A percentile compares a stretch with the other conserved stretches of the same genome.
Evolutionary conservation across 2,329 filamentous ascomycete species (phyloP).

Genomic region (Aspergillus fructus): DNA sequence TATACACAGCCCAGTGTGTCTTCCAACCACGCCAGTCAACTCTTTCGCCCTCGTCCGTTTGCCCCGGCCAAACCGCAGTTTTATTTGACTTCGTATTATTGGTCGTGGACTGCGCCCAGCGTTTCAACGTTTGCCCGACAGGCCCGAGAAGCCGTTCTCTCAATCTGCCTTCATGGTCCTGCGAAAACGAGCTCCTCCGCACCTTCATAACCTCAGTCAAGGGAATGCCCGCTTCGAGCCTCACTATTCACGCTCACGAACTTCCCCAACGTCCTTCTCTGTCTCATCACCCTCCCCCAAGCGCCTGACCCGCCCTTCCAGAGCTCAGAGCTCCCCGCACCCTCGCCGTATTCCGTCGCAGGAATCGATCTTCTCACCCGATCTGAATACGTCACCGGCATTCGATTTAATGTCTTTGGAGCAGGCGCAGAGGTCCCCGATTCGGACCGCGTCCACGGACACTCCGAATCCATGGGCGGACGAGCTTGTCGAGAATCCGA

Average conservation of each 20-base stretch:
- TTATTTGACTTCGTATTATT: slow-evolving; percentile 10
- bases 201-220: slow-evolving; percentile 33
- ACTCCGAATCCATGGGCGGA: slow-evolving; percentile 34
- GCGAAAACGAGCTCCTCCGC: slow-evolving; percentile 39
- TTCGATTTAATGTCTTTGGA: slow-evolving; percentile 40
- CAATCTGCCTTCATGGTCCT: slow-evolving; percentile 37
- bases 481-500: slow-evolving; percentile 25
- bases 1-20: slow-evolving; percentile 11
- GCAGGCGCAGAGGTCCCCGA: slow-evolving; percentile 37
- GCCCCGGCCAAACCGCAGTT: not conserved
- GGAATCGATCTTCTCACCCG: slow-evolving; percentile 37
- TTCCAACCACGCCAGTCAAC: slow-evolving; percentile 12
- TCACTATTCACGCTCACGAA: slow-evolving; percentile 38
- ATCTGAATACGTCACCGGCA: slow-evolving; percentile 38
- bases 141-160: slow-evolving; percentile 3
- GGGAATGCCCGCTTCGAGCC: slow-evolving; percentile 28
- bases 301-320: slow-evolving; percentile 26
- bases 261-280: slow-evolving; percentile 30
- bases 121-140: slow-evolving; percentile 12
- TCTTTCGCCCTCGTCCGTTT: slow-evolving; percentile 3
- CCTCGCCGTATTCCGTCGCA: slow-evolving; percentile 26
- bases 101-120: slow-evolving; percentile 13
- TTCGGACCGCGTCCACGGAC: slow-evolving; percentile 28
- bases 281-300: slow-evolving; percentile 29
- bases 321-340: slow-evolving; percentile 29